phyloP scores from a whole-genome alignment of 2,329 filamentous ascomycete species.

The Fusarium sp. region DNA sequence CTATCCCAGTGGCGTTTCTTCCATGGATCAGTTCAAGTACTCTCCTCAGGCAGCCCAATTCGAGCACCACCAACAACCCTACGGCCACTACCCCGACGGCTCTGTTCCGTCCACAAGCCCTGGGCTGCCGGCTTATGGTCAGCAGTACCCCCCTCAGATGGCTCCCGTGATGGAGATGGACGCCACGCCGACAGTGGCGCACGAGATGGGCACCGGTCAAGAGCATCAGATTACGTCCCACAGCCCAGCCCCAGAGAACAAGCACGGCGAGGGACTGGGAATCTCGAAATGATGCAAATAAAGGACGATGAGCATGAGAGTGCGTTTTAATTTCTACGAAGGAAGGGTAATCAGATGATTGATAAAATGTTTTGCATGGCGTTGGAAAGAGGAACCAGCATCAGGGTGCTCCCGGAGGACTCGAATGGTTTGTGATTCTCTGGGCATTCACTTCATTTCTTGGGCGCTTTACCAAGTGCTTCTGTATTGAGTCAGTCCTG shows the following conservation, averaged over 20 bases:
- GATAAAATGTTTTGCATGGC: not conserved
- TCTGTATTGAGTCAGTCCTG: not conserved
- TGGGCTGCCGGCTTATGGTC: conserved; percentile 23
- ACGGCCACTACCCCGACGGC: conserved; percentile 28
- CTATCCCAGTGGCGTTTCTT: conserved; percentile 29
- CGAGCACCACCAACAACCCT: conserved; percentile 28
- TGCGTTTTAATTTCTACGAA: not conserved
- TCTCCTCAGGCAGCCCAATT: conserved; percentile 29
- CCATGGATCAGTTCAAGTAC: conserved; percentile 32
- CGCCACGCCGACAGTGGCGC: conserved; percentile 19
- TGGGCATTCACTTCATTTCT: conserved; percentile 6
- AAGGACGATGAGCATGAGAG: not conserved
- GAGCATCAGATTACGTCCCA: conserved; percentile 17
- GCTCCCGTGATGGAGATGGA: conserved; percentile 38
- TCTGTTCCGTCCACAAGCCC: conserved; percentile 6
- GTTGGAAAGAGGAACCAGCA: not conserved
- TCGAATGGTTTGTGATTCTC: not conserved
- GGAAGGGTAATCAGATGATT: not conserved
- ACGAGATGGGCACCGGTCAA: conserved; percentile 34
- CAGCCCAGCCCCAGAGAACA: conserved; percentile 6
- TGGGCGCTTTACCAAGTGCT: not conserved
- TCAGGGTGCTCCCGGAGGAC: not conserved
- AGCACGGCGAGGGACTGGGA: conserved; percentile 6
- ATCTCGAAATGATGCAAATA: conserved; percentile 1
- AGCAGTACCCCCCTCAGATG: conserved; percentile 25